A percentile compares a stretch with the other conserved stretches of the same genome.
These are phyloP conservation scores for Taphrina pruni DNA, from an alignment of 1,139 yeast species.

Conservation along the genomic window DNA sequence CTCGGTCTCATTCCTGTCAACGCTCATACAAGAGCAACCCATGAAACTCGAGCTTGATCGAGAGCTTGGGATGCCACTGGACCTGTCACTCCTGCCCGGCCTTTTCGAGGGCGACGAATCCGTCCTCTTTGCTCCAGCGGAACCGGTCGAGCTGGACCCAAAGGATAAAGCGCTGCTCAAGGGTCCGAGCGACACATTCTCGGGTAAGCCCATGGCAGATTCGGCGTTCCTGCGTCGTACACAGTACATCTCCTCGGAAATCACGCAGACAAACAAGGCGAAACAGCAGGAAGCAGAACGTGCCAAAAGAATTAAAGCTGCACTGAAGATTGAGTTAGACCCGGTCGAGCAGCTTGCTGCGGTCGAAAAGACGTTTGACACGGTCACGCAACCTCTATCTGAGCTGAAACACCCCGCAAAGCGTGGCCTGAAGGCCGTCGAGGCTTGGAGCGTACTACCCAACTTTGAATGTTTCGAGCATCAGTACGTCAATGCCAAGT, in stretches of 20 bases:
- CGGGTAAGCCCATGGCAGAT: constrained; percentile 56
- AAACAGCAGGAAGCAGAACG: constrained; percentile 38
- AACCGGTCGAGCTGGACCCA: constrained; percentile 61
- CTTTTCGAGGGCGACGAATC: constrained; percentile 68
- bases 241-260: constrained; percentile 72
- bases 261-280: constrained; percentile 44
- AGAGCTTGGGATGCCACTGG: constrained; percentile 82
- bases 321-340: constrained; percentile 51
- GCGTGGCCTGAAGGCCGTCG: constrained; percentile 72
- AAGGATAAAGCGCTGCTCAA: constrained; percentile 76
- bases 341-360: constrained; percentile 67
- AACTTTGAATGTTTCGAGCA: constrained; percentile 87
- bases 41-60: constrained; percentile 68
- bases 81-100: constrained; percentile 70
- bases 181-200: constrained; percentile 67
- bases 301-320: constrained; percentile 23
- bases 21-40: constrained; percentile 77
- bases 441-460: constrained; percentile 80
- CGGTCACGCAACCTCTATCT: constrained; percentile 53
- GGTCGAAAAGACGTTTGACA: constrained; percentile 78
- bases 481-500: constrained; percentile 39
- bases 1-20: constrained; percentile 69
- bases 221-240: constrained; percentile 93
- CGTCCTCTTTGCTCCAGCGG: constrained; percentile 52
- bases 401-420: constrained; percentile 70